phyloP scores from a whole-genome alignment of 345 rosid genomes.

The Linum lewisii region DNA sequence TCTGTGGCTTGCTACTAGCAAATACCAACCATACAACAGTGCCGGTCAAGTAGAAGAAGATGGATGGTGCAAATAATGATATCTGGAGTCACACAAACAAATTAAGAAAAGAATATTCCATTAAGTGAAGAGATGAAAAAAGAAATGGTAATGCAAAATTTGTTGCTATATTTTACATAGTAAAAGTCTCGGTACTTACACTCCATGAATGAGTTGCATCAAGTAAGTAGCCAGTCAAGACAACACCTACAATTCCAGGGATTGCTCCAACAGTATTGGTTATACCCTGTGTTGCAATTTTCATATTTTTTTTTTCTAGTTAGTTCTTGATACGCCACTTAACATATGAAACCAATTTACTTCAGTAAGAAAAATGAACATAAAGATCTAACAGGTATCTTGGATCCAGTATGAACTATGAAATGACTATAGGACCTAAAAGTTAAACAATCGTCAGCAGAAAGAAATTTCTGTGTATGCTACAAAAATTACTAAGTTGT shows the following conservation, averaged over 20 bases:
- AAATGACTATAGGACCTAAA: too few species aligned
- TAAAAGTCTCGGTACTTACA: constrained; percentile 72
- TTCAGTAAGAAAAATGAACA: too few species aligned
- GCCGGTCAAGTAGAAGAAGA: constrained; percentile 90
- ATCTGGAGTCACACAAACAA: constrained; percentile 30
- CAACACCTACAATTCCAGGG: constrained; percentile 87
- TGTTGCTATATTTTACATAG: neutral
- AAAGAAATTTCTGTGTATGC: neutral
- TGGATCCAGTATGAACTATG: too few species aligned
- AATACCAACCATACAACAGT: constrained; percentile 76
- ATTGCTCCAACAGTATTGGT: constrained; percentile 89
- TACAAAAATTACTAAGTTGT: constrained; percentile 2
- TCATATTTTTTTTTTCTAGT: neutral
- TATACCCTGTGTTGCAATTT: constrained; percentile 46
- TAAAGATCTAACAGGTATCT: too few species aligned
- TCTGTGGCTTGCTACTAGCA: constrained; percentile 84
- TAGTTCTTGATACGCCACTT: too few species aligned
- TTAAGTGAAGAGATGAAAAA: neutral
- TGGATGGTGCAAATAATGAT: constrained; percentile 76
- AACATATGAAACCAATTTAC: too few species aligned
- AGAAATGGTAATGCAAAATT: neutral
- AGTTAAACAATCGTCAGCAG: too few species aligned
- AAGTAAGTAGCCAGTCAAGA: constrained; percentile 83
- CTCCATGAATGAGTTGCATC: constrained; percentile 95
- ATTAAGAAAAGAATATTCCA: neutral